Base-by-base conservation (phyloP, 2,329 filamentous ascomycete species). In the Diplodia seriata region DNA sequence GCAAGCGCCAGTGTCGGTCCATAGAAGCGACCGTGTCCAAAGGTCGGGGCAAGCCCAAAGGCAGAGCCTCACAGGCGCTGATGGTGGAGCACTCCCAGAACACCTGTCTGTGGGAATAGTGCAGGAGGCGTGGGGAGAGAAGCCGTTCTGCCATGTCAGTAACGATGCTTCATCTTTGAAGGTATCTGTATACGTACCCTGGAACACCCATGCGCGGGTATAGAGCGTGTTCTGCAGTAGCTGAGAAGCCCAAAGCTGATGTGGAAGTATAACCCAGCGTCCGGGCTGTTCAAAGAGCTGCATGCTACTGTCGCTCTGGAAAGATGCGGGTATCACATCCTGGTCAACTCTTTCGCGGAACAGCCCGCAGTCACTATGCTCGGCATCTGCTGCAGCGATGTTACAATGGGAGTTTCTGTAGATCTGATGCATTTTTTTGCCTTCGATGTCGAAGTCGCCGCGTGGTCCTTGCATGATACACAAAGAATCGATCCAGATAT, bases 391-490 rank as follows among this genome's bases (percentile, higher is more conserved):
- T 50, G 71, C 68, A 0, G 74, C 74, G 43, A 77, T 73, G 50
- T 77, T 78, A 50, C 74, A 74, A 23, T 73, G 74, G 15, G 67
- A 70, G 38, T 74, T 73, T 1, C 74, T 66, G 68, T 78, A 78
- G 7, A 77, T 73, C 33, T 70, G 20, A 61, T 75, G 73, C 76
- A 77, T 77, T 3, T 62, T 50, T 4, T 36, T 26, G 9, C 64
- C 73, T 56, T 76, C 74, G 2, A 29, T 23, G 0, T 49, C 38
- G 66, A 72, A 76, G 66, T 76, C 74, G 5, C 70, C 57, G 33
- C 33, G 8, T 20, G 26, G 0, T 23, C 62, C 66, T 53, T 71
- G 69, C 29, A 71, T 26, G 26, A 26, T 26, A 26, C 26, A 26
- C 26, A 26, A 20, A 7, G 70, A 68, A 36, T 71, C 70, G 29